Evolutionary conservation across 768 basidiomycete genomes (phyloP), one percentile per base, ranked within the genome.

Genomic region (Russula emetica): DNA sequence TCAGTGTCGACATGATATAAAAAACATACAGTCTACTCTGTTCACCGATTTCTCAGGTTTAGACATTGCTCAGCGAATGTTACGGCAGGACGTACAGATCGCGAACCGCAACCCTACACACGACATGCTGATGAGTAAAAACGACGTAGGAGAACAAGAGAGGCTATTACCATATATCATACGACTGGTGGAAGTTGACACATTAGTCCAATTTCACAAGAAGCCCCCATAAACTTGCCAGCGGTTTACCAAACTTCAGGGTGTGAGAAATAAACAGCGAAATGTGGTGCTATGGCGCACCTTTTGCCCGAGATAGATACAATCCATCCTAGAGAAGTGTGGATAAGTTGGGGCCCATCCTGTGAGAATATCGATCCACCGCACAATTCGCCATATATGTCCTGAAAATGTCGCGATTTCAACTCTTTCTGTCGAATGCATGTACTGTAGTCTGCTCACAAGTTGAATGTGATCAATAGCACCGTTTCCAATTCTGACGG

Each of bases 281-380:
- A 24, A 55, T 58, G 54, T 11, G 10, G 20, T 22, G 45, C 8
- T 52, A n/a, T 11, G 2, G 47, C 76, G 20, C 44, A 86, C 88
- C 83, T 98, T 98, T 75, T 98, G 94, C 5, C 92, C 88, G 24
- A 98, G 83, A 73, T 98, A 98, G 66, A 98, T 92, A 84, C 90
- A 94, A 78, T 97, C 94, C 90, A 96, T 88, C 55, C 90, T 90
- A 69, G 18, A 57, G 20, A 45, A 34, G 5, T 22, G 24, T 50
- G 26, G 7, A 26, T 55, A 28, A 32, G 51, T 7, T 34, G 26
- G 26, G 11, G 24, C 34, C 28, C 32, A 22, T 13, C 34, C 32
- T 40, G n/a, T 16, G 42, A 24, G 63, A 34, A 50, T 16, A 2
- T 26, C 28, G 20, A 13, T 50, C 10, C 42, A 26, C n/a, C 83